phyloP scores from a whole-genome alignment of 108 stramenopile genomes.

The Pseudonitzschia delicatissima region DNA sequence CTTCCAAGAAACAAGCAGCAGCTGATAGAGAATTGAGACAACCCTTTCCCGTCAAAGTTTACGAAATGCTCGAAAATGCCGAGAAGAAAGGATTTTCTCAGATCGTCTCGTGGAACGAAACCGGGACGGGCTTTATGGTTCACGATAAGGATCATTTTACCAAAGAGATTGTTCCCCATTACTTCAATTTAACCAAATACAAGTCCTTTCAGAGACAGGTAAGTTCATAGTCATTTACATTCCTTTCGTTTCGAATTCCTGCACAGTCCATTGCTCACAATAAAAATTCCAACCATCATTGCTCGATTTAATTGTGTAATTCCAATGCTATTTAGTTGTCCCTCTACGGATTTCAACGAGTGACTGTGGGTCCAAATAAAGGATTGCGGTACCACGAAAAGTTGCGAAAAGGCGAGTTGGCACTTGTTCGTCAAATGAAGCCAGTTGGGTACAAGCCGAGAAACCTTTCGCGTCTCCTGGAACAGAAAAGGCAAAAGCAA shows the following conservation, averaged over 20 bases:
- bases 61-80: conserved; percentile 42
- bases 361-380: conserved; percentile 28
- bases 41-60: conserved; percentile 35
- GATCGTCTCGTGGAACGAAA: conserved; percentile 37
- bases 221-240: conserved; percentile 1
- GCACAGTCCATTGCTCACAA: not conserved
- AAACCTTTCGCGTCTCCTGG: not conserved
- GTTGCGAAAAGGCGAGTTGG: conserved; percentile 13
- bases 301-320: no score
- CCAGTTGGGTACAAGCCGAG: conserved; percentile 36
- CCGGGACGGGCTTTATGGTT: conserved; percentile 36
- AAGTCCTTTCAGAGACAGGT: conserved; percentile 66
- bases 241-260: not conserved
- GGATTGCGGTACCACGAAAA: conserved; percentile 33
- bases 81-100: conserved; percentile 27
- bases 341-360: conserved; percentile 34
- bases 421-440: conserved; percentile 31
- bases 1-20: not conserved
- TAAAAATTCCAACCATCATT: no score
- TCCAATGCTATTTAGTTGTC: not conserved
- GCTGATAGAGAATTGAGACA: conserved; percentile 21
- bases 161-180: conserved; percentile 26
- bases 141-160: conserved; percentile 36
- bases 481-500: not conserved
- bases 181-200: conserved; percentile 42